A percentile compares a stretch with the other conserved stretches of the same genome.
Conservation (phyloP, 352 stramenopile species). For the Phytophthora brassicae region DNA sequence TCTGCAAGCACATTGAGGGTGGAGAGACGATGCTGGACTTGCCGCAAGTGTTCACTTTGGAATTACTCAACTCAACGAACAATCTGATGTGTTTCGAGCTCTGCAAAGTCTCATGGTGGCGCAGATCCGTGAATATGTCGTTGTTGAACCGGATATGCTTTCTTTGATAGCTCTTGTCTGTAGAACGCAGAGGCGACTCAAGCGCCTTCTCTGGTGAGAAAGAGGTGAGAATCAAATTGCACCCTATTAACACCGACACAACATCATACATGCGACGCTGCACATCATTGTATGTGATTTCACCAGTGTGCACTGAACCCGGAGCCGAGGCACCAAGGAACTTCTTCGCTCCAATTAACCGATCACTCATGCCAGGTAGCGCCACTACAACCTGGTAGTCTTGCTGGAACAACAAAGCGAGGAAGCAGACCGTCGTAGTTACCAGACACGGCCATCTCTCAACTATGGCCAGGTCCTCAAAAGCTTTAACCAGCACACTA, state of each 20-base stretch:
- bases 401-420: slow-evolving; percentile 58
- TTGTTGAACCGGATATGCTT: slow-evolving; percentile 67
- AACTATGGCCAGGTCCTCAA: slow-evolving; percentile 41
- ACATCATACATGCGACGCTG: slow-evolving; percentile 72
- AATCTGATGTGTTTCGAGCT: background rate
- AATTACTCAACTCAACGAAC: slow-evolving; percentile 5
- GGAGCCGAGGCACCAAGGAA: slow-evolving; percentile 22
- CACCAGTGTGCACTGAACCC: slow-evolving; percentile 16
- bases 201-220: slow-evolving; percentile 17
- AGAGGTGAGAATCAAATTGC: slow-evolving; percentile 48
- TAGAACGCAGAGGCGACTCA: slow-evolving; percentile 8
- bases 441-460: slow-evolving; percentile 62
- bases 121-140: slow-evolving; percentile 45
- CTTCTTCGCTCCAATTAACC: slow-evolving; percentile 51
- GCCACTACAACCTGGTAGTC: slow-evolving; percentile 25
- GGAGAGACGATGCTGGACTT: slow-evolving; percentile 15
- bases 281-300: slow-evolving; percentile 41
- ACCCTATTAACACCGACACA: slow-evolving; percentile 57
- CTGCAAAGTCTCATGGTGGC: background rate
- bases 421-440: slow-evolving; percentile 53
- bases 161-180: slow-evolving; percentile 30
- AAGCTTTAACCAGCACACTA: slow-evolving; percentile 41
- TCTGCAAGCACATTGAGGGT: slow-evolving; percentile 19
- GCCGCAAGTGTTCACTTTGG: background rate
- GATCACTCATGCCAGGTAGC: slow-evolving; percentile 41